These are phyloP conservation scores for Solanum bulbocastanum DNA, from an alignment of 257 asterid genomes.

Conservation along the genomic window DNA sequence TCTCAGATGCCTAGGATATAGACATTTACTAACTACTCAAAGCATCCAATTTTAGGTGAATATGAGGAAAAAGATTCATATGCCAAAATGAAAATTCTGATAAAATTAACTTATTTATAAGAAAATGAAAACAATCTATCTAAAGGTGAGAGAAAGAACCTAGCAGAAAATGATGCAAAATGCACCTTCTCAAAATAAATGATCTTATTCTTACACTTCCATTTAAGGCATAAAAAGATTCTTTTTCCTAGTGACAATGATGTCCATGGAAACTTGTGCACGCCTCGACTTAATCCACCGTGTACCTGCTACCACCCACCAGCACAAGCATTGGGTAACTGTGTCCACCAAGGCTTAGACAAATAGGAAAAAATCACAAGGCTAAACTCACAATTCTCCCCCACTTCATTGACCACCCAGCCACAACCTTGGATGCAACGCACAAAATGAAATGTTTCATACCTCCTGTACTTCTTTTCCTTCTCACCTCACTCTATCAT, in stretches of 20 bases:
- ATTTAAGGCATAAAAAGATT: background rate
- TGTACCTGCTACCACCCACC: background rate
- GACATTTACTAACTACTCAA: background rate
- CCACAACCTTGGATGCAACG: background rate
- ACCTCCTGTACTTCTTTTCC: background rate
- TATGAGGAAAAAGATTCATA: background rate
- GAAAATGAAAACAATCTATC: background rate
- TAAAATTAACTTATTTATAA: background rate
- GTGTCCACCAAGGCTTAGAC: background rate
- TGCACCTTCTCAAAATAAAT: background rate
- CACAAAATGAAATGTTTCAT: background rate
- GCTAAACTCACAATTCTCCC: background rate
- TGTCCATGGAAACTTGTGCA: background rate
- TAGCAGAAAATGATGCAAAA: background rate
- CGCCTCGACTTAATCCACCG: background rate
- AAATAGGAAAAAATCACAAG: background rate
- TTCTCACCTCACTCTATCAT: background rate
- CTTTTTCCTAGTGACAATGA: background rate
- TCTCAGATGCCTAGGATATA: background rate
- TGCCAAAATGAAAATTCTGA: background rate
- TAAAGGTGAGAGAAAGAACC: background rate
- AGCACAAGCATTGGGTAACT: background rate
- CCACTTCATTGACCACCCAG: background rate
- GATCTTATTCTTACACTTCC: background rate
- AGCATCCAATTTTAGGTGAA: background rate